Evolutionary conservation across 2,329 filamentous ascomycete species (phyloP), one percentile per base, ranked within the genome.

Genomic region (Myriosclerotinia curreyana): DNA sequence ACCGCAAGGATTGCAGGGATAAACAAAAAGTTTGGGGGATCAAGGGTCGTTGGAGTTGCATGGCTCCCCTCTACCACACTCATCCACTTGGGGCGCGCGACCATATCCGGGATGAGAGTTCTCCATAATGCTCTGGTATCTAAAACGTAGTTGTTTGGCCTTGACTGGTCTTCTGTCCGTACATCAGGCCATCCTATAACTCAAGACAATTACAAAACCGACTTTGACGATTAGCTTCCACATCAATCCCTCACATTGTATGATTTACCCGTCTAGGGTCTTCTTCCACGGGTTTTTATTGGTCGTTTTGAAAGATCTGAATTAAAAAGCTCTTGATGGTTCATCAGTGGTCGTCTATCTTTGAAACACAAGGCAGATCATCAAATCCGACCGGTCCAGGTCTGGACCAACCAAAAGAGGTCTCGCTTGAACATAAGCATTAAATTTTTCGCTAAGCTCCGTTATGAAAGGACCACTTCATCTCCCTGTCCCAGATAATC

Each of bases 401-500:
- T 66, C 65, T 66, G 54, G 60, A 42, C 60, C 46, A 58, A 61
- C 67, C 61, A 60, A 40, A 46, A 48, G 36, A 49, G 34, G 42
- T 51, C 63, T 52, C 36, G 64, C 49, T 61, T 60, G 31, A 59
- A 59, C 58, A 50, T 44, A 59, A 59, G 61, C 61, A 63, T 63
- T 53, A 44, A 40, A n/a, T 42, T 51, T 51, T 63, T 59, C 48
- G 68, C 66, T 58, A 64, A 22, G 20, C 65, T 70, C 68, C 65
- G 66, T 55, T 67, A 69, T 70, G 69, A 68, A 68, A 65, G 65
- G 66, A 69, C 62, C 68, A 64, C 22, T 64, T 67, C 67, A 58
- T 66, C 64, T 66, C 63, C 66, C 63, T 66, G 31, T 66, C 63
- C 66, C 63, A 66, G 31, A 54, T 49, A 56, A 60, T 50, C 51